Base-by-base conservation (phyloP, 2,329 filamentous ascomycete genomes). In the Achaetomium macrosporum region DNA sequence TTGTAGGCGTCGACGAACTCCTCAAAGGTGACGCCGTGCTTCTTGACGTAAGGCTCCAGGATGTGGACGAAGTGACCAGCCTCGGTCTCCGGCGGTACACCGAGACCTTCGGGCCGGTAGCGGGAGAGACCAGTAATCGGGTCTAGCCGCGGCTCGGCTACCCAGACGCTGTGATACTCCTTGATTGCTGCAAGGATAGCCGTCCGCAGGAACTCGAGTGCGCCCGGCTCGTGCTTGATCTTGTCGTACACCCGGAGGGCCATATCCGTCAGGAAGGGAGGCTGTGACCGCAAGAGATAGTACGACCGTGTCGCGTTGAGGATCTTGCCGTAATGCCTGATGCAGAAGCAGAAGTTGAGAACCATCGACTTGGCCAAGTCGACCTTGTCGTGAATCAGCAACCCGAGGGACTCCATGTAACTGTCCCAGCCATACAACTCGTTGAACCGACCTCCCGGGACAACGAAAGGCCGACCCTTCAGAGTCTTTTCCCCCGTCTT, bases 391-490 rank as follows among this genome's bases (percentile, higher is more conserved):
- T 92, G 90, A 62, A 90, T 82, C 54, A 97, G 75, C 54, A 99
- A 78, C 16, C 93, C 93, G 3, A 97, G 76, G 5, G 92, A 93
- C 68, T 92, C 89, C 90, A 99, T 97, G 75, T 97, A 99, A 68
- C 90, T 96, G 71, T 99, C 93, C 93, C 93, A 99, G 43, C 92
- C 92, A 67, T 99, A 99, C 19, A 99, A 73, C 69, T 99, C 93
- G 70, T 99, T 99, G 83, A 99, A 99, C 30, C 93, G 83, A 20
- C 93, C 93, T 55, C 93, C 93, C 0, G 93, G 93, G 3, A 99
- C 93, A n/a, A 97, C 90, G 63, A 97, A 99, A 0, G 93, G 92
- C 54, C 95, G 77, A 3, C 93, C 93, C 35, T 79, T 78, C 39
- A 95, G 74, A 3, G 86, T 86, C 57, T 81, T 82, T 66, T 87